Conservation (phyloP, 768 basidiomycete genomes). For the Rhodotorula toruloides region DNA sequence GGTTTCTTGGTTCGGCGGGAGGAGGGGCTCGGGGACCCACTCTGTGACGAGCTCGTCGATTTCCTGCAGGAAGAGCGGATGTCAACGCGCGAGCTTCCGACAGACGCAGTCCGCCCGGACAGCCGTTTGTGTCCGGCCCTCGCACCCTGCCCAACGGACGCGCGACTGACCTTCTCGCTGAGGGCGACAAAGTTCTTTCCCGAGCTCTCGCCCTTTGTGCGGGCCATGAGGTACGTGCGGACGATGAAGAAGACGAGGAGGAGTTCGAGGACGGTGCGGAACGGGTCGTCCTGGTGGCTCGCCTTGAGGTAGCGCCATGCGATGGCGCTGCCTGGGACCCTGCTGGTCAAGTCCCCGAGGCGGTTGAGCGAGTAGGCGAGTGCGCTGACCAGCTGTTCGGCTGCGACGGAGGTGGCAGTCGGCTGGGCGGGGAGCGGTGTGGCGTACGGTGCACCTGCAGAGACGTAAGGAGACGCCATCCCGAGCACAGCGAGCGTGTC, state of each 20-base stretch:
- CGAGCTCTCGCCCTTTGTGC: conserved; percentile 76
- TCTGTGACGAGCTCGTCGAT: conserved; percentile 93
- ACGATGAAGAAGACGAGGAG: conserved; percentile 82
- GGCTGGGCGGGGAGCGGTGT: background rate
- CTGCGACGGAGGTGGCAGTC: background rate
- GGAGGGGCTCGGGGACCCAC: conserved; percentile 83
- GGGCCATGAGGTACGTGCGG: conserved; percentile 78
- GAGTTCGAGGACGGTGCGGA: conserved; percentile 80
- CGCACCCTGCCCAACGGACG: no score
- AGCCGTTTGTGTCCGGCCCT: background rate
- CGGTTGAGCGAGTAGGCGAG: conserved; percentile 17
- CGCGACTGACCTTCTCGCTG: conserved; percentile 69
- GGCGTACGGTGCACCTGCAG: background rate
- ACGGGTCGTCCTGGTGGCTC: conserved; percentile 93
- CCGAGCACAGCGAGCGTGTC: no score
- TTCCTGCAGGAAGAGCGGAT: conserved; percentile 60
- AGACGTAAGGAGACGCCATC: no score
- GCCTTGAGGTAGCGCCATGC: conserved; percentile 57
- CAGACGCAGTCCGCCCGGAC: no score
- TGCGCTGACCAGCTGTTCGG: conserved; percentile 50
- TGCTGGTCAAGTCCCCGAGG: conserved; percentile 24
- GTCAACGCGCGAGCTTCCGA: no score
- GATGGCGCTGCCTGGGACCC: conserved; percentile 49
- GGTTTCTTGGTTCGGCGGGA: conserved; percentile 59
- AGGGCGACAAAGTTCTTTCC: conserved; percentile 88